Percentiles rank a stretch among this genome's conserved stretches.
phyloP scores from a whole-genome alignment of 768 basidiomycete species.

The Botryobasidium botryosum region DNA sequence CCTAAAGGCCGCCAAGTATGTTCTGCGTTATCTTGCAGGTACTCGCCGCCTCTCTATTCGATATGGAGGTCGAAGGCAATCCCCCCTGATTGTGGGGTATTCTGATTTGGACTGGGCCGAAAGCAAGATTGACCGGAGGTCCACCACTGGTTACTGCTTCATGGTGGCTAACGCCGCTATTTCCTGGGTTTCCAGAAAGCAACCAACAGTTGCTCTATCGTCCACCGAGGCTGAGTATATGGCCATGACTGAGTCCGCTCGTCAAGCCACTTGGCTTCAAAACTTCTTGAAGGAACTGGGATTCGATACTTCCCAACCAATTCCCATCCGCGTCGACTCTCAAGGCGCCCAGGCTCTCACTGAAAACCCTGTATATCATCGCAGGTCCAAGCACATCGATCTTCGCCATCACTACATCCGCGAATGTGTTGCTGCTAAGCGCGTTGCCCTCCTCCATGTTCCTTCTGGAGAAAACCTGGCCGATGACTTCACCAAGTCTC shows the following conservation, averaged over 20 bases:
- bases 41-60: constrained; percentile 1
- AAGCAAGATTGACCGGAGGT: constrained; percentile 16
- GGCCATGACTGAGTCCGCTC: constrained; percentile 11
- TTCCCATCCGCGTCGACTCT: constrained; percentile 6
- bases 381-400: not conserved
- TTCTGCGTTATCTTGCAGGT: constrained; percentile 8
- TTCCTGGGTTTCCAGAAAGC: constrained; percentile 24
- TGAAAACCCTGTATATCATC: constrained; percentile 8
- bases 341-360: not conserved
- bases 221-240: constrained; percentile 20
- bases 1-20: constrained; percentile 20
- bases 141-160: constrained; percentile 24
- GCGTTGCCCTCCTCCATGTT: not conserved
- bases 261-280: constrained; percentile 15
- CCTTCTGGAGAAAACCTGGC: constrained; percentile 4
- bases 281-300: constrained; percentile 12
- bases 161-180: constrained; percentile 22
- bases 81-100: too few species aligned
- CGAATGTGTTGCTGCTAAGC: not conserved
- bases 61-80: not conserved
- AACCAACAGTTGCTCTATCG: constrained; percentile 24
- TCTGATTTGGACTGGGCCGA: constrained; percentile 20
- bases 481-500: constrained; percentile 9
- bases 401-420: too few species aligned
- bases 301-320: constrained; percentile 7